These are phyloP conservation scores for Calonectria hongkongensis DNA, from an alignment of 2,329 filamentous ascomycete genomes.

Conservation along the genomic window DNA sequence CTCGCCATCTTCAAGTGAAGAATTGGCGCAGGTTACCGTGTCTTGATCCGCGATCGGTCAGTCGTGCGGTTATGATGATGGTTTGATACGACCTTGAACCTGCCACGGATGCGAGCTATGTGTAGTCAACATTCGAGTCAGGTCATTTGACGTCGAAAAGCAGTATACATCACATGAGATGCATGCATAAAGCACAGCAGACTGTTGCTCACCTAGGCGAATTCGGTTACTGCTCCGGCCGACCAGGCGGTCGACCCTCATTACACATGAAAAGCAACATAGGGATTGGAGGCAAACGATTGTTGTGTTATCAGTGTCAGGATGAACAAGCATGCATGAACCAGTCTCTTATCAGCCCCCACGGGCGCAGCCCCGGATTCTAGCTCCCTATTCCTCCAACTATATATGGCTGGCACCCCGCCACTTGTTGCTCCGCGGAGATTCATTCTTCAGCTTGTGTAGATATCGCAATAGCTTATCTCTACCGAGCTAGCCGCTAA, in stretches of 20 bases:
- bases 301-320: constrained; percentile 7
- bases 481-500: constrained; percentile 44
- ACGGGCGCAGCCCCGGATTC: constrained; percentile 29
- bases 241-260: neutral
- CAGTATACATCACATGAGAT: neutral
- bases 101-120: neutral
- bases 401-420: constrained; percentile 51
- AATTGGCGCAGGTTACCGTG: neutral
- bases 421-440: constrained; percentile 52
- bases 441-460: constrained; percentile 47
- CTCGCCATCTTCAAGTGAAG: neutral
- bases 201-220: constrained; percentile 1
- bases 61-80: neutral
- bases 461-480: constrained; percentile 51
- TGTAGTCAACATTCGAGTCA: neutral
- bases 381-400: constrained; percentile 40
- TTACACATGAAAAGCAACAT: neutral
- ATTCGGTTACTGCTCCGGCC: constrained; percentile 9
- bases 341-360: constrained; percentile 47
- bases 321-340: constrained; percentile 21
- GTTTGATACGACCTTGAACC: neutral
- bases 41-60: neutral
- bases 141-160: neutral
- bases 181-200: constrained; percentile 1
- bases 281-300: constrained; percentile 3